Conservation (phyloP, 352 stramenopile species). For the Globisporangium rhizosaccharum region DNA sequence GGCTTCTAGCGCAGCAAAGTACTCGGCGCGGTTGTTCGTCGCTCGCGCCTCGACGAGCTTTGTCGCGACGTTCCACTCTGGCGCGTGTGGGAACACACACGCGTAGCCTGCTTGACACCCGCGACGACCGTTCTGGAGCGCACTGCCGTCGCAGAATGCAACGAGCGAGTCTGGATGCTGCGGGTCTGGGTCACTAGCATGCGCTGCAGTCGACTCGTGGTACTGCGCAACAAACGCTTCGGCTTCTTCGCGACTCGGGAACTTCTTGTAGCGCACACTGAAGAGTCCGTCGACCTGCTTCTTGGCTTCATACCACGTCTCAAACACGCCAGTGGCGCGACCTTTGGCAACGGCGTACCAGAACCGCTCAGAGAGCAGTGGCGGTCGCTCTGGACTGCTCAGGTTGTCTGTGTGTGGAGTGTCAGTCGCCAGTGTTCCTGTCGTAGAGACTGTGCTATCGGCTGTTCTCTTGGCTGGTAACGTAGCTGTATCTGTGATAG, state of each 20-base stretch:
- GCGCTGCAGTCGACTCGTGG: background rate
- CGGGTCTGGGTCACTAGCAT: constrained; percentile 29
- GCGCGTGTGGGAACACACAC: constrained; percentile 68
- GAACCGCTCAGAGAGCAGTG: constrained; percentile 2
- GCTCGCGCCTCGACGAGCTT: constrained; percentile 34
- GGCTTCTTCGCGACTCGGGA: constrained; percentile 35
- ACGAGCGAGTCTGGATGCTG: constrained; percentile 47
- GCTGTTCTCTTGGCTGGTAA: no score
- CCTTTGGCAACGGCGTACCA: constrained; percentile 62
- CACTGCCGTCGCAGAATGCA: constrained; percentile 77
- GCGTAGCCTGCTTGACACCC: constrained; percentile 57
- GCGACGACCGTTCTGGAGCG: constrained; percentile 49
- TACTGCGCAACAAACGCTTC: constrained; percentile 45
- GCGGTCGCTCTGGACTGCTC: background rate
- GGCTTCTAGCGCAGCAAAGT: constrained; percentile 31
- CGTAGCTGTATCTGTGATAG: background rate
- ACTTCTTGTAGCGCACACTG: constrained; percentile 56
- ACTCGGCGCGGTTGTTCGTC: constrained; percentile 36
- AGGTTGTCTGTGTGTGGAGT: background rate
- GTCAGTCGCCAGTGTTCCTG: background rate
- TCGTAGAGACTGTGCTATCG: no score
- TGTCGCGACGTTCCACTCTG: constrained; percentile 56
- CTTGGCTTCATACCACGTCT: constrained; percentile 47
- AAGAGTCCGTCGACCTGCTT: constrained; percentile 45
- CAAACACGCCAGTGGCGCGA: constrained; percentile 44